A percentile compares a stretch with the other conserved stretches of the same genome.
These are phyloP conservation scores for Brettanomyces bruxellensis DNA, from an alignment of 805 yeast genomes.

Conservation along the genomic window DNA sequence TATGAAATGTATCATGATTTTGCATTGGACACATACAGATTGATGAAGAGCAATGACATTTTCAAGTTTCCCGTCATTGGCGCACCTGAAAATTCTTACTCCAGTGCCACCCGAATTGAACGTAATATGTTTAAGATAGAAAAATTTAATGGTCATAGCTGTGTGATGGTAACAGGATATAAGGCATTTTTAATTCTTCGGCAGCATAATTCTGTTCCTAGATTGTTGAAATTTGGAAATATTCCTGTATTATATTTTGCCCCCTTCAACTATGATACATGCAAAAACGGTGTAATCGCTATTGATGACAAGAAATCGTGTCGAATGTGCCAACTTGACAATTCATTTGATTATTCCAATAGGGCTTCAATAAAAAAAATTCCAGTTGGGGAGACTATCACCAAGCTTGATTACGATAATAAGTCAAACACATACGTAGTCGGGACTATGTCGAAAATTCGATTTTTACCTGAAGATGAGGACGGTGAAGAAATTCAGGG, in stretches of 20 bases:
- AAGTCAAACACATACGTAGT: slow-evolving; percentile 51
- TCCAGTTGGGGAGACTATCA: slow-evolving; percentile 51
- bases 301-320: slow-evolving; percentile 66
- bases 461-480: slow-evolving; percentile 63
- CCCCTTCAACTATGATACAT: slow-evolving; percentile 28
- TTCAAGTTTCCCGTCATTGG: slow-evolving; percentile 49
- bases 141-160: slow-evolving; percentile 46
- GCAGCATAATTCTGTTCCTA: slow-evolving; percentile 51
- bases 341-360: slow-evolving; percentile 42
- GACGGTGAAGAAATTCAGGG: slow-evolving; percentile 63
- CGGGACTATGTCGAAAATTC: slow-evolving; percentile 49
- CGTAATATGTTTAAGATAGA: slow-evolving; percentile 54
- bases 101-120: slow-evolving; percentile 60
- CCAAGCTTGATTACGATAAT: slow-evolving; percentile 62
- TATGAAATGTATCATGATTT: slow-evolving; percentile 48
- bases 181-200: slow-evolving; percentile 64
- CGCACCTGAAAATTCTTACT: slow-evolving; percentile 72
- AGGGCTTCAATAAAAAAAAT: slow-evolving; percentile 50
- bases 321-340: slow-evolving; percentile 44
- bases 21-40: slow-evolving; percentile 28
- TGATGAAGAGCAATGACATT: slow-evolving; percentile 35
- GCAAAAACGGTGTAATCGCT: slow-evolving; percentile 49
- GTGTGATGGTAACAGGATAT: slow-evolving; percentile 65
- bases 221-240: slow-evolving; percentile 57
- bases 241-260: slow-evolving; percentile 62